phyloP scores from a whole-genome alignment of 176 grass and related monocot genomes.

The Secale cereale region DNA sequence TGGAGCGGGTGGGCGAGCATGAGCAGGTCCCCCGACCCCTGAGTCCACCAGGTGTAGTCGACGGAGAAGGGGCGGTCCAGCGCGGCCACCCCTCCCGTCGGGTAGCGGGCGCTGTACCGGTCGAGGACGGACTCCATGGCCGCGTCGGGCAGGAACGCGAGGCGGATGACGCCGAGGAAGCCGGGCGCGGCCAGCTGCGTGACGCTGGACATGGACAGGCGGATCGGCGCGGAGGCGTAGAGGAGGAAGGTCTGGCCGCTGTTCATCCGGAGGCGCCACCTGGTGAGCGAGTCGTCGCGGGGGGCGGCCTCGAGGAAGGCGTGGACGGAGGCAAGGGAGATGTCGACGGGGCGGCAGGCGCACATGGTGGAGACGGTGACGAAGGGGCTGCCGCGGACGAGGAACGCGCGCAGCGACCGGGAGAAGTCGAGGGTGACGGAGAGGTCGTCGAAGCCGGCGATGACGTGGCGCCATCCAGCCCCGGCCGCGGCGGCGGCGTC shows the following conservation, averaged over 20 bases:
- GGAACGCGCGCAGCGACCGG: constrained; percentile 62
- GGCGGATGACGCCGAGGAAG: constrained; percentile 57
- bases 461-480: constrained; percentile 24
- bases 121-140: constrained; percentile 68
- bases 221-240: constrained; percentile 72
- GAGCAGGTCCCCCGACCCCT: constrained; percentile 67
- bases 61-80: constrained; percentile 57
- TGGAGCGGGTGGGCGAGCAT: constrained; percentile 93
- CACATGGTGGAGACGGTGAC: constrained; percentile 52
- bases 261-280: constrained; percentile 71
- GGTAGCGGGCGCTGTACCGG: constrained; percentile 69
- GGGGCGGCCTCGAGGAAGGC: constrained; percentile 59
- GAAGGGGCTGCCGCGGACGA: constrained; percentile 78
- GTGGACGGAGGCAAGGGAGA: constrained; percentile 70
- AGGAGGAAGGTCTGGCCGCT: constrained; percentile 83
- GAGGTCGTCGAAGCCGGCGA: constrained; percentile 78
- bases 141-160: constrained; percentile 61
- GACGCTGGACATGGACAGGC: constrained; percentile 34
- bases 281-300: constrained; percentile 46
- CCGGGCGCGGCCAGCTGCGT: constrained; percentile 44
- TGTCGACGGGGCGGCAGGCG: constrained; percentile 5
- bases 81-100: constrained; percentile 54
- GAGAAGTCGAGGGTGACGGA: constrained; percentile 87
- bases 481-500: background rate
- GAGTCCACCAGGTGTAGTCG: constrained; percentile 77